A percentile compares a stretch with the other conserved stretches of the same genome.
phyloP scores from a whole-genome alignment of 345 rosid genomes.

The Euphorbia lathyris region DNA sequence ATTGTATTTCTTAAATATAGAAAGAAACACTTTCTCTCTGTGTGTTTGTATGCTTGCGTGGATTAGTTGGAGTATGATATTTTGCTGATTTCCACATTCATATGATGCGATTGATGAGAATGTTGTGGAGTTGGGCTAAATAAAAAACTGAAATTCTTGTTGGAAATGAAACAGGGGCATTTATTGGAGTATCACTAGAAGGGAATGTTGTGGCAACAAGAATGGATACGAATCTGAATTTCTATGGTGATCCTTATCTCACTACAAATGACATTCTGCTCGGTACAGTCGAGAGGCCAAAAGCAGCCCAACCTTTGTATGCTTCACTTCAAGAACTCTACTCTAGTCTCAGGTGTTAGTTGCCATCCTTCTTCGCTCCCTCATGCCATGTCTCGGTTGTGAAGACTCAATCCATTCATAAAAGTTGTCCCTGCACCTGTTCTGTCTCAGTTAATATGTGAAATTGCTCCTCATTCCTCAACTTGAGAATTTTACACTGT shows the following conservation, averaged over 20 bases:
- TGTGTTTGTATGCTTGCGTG: background rate
- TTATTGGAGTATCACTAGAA: conserved; percentile 91
- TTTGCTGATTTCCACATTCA: background rate
- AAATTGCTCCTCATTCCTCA: background rate
- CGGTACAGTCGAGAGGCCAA: conserved; percentile 77
- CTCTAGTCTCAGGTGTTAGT: conserved; percentile 24
- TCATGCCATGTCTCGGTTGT: background rate
- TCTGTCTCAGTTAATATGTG: background rate
- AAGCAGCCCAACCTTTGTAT: conserved; percentile 87
- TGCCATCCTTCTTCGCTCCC: too few relatives aligned
- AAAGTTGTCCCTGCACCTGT: background rate
- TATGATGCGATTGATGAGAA: background rate
- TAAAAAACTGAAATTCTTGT: conserved; percentile 6
- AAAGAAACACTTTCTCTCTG: background rate
- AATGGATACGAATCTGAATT: conserved; percentile 74
- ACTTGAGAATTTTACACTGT: background rate
- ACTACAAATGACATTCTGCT: conserved; percentile 75
- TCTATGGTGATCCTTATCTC: conserved; percentile 93
- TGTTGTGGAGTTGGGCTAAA: background rate
- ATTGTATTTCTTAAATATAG: background rate
- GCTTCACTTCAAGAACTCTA: conserved; percentile 62
- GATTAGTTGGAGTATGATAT: background rate
- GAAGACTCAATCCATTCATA: background rate
- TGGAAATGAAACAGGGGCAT: conserved; percentile 61
- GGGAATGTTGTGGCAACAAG: conserved; percentile 83